phyloP scores from a whole-genome alignment of 495 filamentous ascomycete species.

The Xylaria longipes region DNA sequence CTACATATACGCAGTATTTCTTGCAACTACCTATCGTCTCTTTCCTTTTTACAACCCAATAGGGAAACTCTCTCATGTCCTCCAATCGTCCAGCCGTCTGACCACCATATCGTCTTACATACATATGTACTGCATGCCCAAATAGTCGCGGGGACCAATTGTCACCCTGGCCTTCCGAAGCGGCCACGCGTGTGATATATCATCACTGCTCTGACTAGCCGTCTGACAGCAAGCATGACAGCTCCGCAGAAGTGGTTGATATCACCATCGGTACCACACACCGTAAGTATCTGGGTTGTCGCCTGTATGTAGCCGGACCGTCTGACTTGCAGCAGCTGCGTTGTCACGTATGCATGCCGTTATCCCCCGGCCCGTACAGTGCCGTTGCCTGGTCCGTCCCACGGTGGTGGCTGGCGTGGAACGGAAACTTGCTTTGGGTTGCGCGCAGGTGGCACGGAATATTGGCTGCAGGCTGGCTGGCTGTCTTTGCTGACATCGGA shows the following conservation, averaged over 20 bases:
- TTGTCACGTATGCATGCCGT: background rate
- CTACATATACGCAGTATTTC: background rate
- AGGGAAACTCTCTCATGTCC: background rate
- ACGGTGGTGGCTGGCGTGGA: background rate
- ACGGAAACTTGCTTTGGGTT: background rate
- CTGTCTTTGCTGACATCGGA: background rate
- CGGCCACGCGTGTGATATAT: background rate
- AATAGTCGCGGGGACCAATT: conserved; percentile 10
- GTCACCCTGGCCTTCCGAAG: background rate
- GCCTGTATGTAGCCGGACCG: background rate
- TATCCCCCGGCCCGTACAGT: background rate
- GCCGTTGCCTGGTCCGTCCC: background rate
- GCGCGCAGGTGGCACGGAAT: background rate
- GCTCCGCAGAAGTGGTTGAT: too few species aligned
- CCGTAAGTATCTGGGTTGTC: background rate
- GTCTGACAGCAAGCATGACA: background rate
- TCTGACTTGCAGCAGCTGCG: background rate
- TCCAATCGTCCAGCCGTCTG: background rate
- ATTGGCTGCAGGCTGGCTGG: background rate
- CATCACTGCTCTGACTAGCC: background rate
- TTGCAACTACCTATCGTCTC: background rate
- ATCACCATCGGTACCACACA: background rate
- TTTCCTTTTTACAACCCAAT: background rate
- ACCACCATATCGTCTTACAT: conserved; percentile 18
- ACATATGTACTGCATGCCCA: background rate